phyloP scores from a whole-genome alignment of 1,284 basidiomycete genomes.

The Apiotrichum akiyoshidainum region DNA sequence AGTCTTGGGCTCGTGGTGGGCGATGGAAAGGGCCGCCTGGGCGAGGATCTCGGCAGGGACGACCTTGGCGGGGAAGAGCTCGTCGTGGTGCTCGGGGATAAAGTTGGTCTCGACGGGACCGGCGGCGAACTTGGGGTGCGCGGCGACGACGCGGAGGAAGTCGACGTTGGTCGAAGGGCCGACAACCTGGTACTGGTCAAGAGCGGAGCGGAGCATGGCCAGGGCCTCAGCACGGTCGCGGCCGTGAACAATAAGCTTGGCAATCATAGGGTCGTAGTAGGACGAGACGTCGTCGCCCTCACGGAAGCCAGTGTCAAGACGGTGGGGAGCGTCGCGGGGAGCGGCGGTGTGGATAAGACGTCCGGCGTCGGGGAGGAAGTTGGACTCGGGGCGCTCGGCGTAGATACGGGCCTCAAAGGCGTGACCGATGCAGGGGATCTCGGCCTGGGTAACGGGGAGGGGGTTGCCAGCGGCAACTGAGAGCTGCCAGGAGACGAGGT shows the following conservation, averaged over 20 bases:
- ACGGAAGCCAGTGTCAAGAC: slow-evolving; percentile 87
- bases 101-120: slow-evolving; percentile 92
- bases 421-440: slow-evolving; percentile 81
- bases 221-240: slow-evolving; percentile 81
- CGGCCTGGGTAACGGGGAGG: slow-evolving; percentile 69
- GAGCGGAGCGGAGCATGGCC: slow-evolving; percentile 69
- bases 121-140: slow-evolving; percentile 69
- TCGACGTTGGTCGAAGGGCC: slow-evolving; percentile 89
- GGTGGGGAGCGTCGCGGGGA: slow-evolving; percentile 60
- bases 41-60: slow-evolving; percentile 65
- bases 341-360: slow-evolving; percentile 66
- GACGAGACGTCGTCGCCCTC: slow-evolving; percentile 84
- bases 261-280: slow-evolving; percentile 83
- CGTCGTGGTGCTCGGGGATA: slow-evolving; percentile 69
- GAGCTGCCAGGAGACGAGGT: slow-evolving; percentile 92
- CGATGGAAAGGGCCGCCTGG: slow-evolving; percentile 72
- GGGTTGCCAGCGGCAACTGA: slow-evolving; percentile 86
- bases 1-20: slow-evolving; percentile 58
- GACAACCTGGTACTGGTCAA: slow-evolving; percentile 85
- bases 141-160: slow-evolving; percentile 74
- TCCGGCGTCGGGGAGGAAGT: slow-evolving; percentile 90
- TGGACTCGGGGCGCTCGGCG: slow-evolving; percentile 85
- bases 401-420: slow-evolving; percentile 97
- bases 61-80: slow-evolving; percentile 65
- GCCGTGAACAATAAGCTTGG: slow-evolving; percentile 77